A percentile compares a stretch with the other conserved stretches of the same genome.
Evolutionary conservation across 495 filamentous ascomycete genomes (phyloP).

Genomic region (Talaromyces proteolyticus): DNA sequence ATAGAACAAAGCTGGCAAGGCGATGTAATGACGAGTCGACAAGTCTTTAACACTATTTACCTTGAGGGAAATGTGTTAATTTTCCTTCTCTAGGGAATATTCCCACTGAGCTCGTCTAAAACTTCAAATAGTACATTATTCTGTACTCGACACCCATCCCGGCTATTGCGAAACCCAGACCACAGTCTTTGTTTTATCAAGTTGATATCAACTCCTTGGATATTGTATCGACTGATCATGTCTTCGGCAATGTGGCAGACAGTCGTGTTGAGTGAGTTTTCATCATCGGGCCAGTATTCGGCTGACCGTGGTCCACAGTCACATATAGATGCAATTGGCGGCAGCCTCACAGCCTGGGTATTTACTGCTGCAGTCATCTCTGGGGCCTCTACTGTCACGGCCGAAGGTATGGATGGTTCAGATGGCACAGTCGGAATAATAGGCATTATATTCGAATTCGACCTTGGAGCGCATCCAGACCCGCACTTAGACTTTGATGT

Average conservation of each 20-base stretch:
- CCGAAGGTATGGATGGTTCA: not conserved
- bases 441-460: too few species aligned
- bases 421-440: too few species aligned
- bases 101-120: constrained; percentile 36
- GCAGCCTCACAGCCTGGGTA: not conserved
- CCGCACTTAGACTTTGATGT: not conserved
- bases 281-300: constrained; percentile 14
- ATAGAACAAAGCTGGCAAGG: too few species aligned
- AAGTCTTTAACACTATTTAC: too few species aligned
- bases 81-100: not conserved
- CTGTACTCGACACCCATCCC: constrained; percentile 35
- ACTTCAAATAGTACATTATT: constrained; percentile 38
- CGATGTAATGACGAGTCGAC: too few species aligned
- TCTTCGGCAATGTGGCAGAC: constrained; percentile 37
- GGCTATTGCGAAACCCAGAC: constrained; percentile 27
- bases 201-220: constrained; percentile 25
- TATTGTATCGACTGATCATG: constrained; percentile 34
- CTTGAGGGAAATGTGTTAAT: too few species aligned
- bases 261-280: constrained; percentile 31
- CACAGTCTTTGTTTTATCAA: constrained; percentile 30
- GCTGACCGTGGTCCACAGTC: constrained; percentile 15
- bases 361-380: not conserved
- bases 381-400: not conserved
- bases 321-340: constrained; percentile 17
- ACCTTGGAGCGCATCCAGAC: not conserved